Percentiles rank a stretch among this genome's conserved stretches.
Evolutionary conservation across 345 rosid species (phyloP).

Genomic region (Linum usitatissimum): DNA sequence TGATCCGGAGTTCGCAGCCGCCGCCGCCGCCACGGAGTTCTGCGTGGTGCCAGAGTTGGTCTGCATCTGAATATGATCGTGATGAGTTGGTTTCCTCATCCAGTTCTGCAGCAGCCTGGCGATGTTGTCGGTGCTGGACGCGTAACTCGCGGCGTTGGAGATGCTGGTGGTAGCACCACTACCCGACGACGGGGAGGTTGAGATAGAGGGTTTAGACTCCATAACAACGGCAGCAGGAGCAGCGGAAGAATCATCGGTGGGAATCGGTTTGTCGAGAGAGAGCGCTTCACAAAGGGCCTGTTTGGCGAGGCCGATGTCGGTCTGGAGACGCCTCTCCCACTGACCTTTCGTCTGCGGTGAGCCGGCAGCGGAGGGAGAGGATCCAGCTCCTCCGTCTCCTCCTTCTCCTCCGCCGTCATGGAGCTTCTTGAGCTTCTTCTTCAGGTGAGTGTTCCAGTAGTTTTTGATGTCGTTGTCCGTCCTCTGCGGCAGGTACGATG

Average conservation of each 20-base stretch:
- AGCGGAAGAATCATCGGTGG: background rate
- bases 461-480: constrained; percentile 8
- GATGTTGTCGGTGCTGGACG: constrained; percentile 7
- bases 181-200: background rate
- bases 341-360: constrained; percentile 6
- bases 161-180: background rate
- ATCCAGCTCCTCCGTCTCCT: background rate
- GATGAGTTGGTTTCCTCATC: background rate
- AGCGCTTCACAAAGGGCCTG: constrained; percentile 7
- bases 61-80: too few species aligned
- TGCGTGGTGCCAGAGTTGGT: background rate
- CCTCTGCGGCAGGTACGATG: constrained; percentile 7
- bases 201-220: background rate
- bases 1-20: too few species aligned
- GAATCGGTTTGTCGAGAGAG: constrained; percentile 1
- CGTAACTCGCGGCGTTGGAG: background rate
- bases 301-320: constrained; percentile 8
- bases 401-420: background rate
- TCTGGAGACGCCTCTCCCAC: constrained; percentile 10
- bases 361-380: background rate
- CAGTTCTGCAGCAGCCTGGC: constrained; percentile 8
- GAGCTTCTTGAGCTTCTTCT: constrained; percentile 7
- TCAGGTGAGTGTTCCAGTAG: constrained; percentile 8
- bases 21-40: background rate
- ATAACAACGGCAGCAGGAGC: too few species aligned